Percentiles rank a stretch among this genome's conserved stretches.
Evolutionary conservation across 2,329 filamentous ascomycete species (phyloP).

Genomic region (Sordariomycetes sp.): DNA sequence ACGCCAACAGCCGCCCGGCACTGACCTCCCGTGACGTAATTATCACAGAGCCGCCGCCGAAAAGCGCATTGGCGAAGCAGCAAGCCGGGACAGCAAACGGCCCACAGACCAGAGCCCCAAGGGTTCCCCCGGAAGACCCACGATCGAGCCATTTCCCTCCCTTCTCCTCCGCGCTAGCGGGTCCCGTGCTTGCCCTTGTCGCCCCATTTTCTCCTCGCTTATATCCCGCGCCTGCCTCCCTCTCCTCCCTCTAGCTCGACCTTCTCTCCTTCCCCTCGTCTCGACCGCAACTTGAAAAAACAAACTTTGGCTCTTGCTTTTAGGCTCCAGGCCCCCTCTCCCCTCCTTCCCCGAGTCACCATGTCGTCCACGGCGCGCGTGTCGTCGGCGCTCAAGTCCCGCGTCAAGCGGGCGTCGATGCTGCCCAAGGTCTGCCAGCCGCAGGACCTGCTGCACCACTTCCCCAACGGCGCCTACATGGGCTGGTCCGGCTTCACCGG

Average conservation of each 20-base stretch:
- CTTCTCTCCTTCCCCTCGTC: neutral
- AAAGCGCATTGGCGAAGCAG: neutral
- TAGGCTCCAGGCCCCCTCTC: constrained; percentile 7
- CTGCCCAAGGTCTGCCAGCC: constrained; percentile 71
- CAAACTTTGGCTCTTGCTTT: constrained; percentile 1
- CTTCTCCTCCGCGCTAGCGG: neutral
- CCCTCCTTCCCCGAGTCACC: constrained; percentile 2
- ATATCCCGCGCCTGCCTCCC: constrained; percentile 2
- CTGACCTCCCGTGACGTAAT: neutral
- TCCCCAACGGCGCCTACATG: constrained; percentile 77
- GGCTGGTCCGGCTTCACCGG: constrained; percentile 90
- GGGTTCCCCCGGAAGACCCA: neutral
- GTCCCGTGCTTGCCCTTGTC: neutral
- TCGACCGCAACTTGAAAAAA: neutral
- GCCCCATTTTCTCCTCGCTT: neutral
- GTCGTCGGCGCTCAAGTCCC: constrained; percentile 65
- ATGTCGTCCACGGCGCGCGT: constrained; percentile 42
- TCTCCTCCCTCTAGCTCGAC: neutral
- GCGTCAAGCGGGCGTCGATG: constrained; percentile 65
- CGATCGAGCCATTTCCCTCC: neutral
- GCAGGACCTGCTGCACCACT: constrained; percentile 69
- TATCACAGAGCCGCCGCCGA: neutral
- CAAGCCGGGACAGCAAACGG: neutral
- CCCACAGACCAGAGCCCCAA: neutral
- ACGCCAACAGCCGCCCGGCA: neutral